Conservation (phyloP, 2,329 filamentous ascomycete species). For the Cryphonectria naterciae region DNA sequence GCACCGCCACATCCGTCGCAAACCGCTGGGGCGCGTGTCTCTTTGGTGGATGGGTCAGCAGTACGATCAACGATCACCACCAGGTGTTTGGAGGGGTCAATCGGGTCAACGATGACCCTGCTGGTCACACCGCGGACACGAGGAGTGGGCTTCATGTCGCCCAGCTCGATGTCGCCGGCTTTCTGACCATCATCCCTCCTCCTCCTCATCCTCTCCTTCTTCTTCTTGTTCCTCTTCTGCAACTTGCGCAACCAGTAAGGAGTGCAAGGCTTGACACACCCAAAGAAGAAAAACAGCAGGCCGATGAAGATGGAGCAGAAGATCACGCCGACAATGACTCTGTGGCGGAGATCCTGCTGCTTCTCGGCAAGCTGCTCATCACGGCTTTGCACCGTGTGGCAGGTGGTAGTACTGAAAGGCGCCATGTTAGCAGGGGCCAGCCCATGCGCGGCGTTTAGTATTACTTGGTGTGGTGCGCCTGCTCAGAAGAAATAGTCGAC, state of each 20-base stretch:
- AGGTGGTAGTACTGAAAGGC: not conserved
- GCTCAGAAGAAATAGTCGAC: not conserved
- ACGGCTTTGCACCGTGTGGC: not conserved
- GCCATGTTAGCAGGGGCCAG: not conserved
- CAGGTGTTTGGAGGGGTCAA: too few relatives aligned
- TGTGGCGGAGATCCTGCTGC: not conserved
- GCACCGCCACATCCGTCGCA: not conserved
- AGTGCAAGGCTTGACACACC: not conserved
- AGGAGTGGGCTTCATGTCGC: not conserved
- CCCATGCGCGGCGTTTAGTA: too few relatives aligned
- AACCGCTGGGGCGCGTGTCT: not conserved
- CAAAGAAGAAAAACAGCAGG: not conserved
- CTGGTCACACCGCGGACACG: not conserved
- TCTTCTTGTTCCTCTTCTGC: not conserved
- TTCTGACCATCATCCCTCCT: not conserved
- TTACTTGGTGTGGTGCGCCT: not conserved
- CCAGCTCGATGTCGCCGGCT: not conserved
- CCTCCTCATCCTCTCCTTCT: not conserved
- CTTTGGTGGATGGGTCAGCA: not conserved
- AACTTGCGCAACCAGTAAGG: not conserved
- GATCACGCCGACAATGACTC: not conserved
- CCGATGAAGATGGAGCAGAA: not conserved
- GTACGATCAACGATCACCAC: not conserved
- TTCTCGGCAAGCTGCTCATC: not conserved
- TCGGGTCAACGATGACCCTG: not conserved